These are phyloP conservation scores for Thraustotheca clavata DNA, from an alignment of 352 stramenopile species.

Conservation along the genomic window DNA sequence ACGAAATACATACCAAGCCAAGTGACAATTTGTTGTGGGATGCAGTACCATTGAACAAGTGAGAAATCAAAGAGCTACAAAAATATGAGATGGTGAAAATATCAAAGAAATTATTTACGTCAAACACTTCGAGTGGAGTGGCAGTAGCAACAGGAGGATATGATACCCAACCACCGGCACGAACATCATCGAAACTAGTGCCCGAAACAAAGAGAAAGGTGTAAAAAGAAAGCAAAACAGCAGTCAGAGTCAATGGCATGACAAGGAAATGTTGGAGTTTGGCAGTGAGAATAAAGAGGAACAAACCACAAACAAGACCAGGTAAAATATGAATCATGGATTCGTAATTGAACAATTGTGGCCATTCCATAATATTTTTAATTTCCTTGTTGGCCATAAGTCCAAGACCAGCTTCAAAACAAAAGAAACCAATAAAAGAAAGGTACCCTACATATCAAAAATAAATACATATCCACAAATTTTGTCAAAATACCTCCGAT, in stretches of 20 bases:
- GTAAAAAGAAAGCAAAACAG: constrained; percentile 82
- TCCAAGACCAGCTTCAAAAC: constrained; percentile 83
- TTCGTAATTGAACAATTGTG: constrained; percentile 41
- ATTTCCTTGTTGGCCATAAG: constrained; percentile 78
- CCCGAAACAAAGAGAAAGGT: constrained; percentile 52
- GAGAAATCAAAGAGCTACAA: constrained; percentile 55
- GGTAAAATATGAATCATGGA: constrained; percentile 69
- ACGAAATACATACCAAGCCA: constrained; percentile 93
- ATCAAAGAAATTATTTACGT: constrained; percentile 20
- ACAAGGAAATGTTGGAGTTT: constrained; percentile 58
- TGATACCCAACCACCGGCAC: constrained; percentile 77
- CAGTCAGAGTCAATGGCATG: constrained; percentile 43
- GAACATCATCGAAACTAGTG: constrained; percentile 80
- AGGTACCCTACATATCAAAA: constrained; percentile 77
- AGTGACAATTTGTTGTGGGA: constrained; percentile 54
- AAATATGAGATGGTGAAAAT: constrained; percentile 26
- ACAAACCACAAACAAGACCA: constrained; percentile 53
- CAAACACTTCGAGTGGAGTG: constrained; percentile 8
- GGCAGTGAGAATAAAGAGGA: constrained; percentile 62
- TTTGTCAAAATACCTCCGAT: constrained; percentile 44
- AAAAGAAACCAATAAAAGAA: constrained; percentile 95
- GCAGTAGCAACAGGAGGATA: constrained; percentile 1
- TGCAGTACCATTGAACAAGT: constrained; percentile 66
- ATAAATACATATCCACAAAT: background rate
- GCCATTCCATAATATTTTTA: constrained; percentile 59